Evolutionary conservation across 208 protist genomes (phyloP), one percentile per base, ranked within the genome.

Genomic region (Acanthamoeba culbertsoni): DNA sequence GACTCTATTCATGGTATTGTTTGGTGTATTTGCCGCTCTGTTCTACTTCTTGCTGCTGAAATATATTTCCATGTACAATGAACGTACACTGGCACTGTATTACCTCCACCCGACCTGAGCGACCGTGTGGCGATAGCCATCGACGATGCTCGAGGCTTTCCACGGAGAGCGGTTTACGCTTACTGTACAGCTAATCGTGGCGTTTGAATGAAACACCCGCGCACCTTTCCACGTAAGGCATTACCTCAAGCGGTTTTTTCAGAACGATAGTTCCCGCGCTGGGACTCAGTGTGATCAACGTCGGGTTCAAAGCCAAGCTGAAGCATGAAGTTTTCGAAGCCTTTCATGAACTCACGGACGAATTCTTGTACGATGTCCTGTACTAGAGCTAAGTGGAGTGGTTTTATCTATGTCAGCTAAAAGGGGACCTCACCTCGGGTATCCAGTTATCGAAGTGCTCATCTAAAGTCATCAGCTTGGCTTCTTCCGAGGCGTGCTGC

Each of bases 241-340:
- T n/a, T n/a, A n/a, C n/a, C n/a, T n/a, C n/a, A n/a, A n/a, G n/a
- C n/a, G n/a, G n/a, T n/a, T n/a, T n/a, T n/a, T 12, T 23, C 0
- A 28, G 28, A 40, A 40, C 1, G 2, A 53, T 75, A n/a, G n/a
- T n/a, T n/a, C n/a, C n/a, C n/a, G n/a, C n/a, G n/a, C n/a, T n/a
- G n/a, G n/a, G n/a, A n/a, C n/a, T n/a, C n/a, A n/a, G n/a, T 62
- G 63, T 43, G 63, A 6, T 75, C 63, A 7, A 75, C 20, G 8
- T 35, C 75, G 20, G 77, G 77, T 48, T 88, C 77, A 18, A 88
- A 88, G 42, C 77, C 77, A 7, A 88, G 77, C 31, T 88, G 48
- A 33, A n/a, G 7, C 77, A 88, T 88, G 77, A 88, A 63, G 51
- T 18, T 45, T 12, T n/a, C 6, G 46, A 88, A 88, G 0, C 77